Percentiles rank a stretch among this genome's conserved stretches.
Evolutionary conservation across 305 asterid species (phyloP).

Genomic region (Fraxinus floribunda): DNA sequence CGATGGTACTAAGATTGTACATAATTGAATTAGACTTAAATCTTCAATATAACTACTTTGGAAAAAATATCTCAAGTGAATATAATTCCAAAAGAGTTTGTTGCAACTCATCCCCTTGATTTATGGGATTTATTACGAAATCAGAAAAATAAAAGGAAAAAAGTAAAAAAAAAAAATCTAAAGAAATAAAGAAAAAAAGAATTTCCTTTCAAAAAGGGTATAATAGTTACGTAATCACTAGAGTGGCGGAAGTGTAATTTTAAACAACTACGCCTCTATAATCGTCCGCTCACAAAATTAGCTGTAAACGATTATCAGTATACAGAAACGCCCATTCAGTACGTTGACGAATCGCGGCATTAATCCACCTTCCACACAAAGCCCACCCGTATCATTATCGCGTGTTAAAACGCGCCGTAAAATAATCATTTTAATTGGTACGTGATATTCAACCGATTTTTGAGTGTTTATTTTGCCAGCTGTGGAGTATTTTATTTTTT

Average conservation of each 20-base stretch:
- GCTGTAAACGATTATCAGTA: slow-evolving; percentile 32
- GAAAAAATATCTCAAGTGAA: background rate
- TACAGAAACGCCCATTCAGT: background rate
- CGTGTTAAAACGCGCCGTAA: background rate
- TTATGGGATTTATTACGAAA: background rate
- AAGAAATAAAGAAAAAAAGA: background rate
- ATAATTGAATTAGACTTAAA: background rate
- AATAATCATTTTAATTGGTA: background rate
- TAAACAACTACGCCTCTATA: background rate
- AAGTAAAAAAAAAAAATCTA: no score
- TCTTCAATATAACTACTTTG: background rate
- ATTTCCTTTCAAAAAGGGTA: background rate
- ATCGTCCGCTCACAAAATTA: slow-evolving; percentile 12
- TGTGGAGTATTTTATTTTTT: slow-evolving; percentile 3
- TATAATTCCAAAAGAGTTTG: background rate
- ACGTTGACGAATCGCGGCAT: slow-evolving; percentile 49
- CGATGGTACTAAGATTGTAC: background rate
- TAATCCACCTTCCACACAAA: slow-evolving; percentile 7
- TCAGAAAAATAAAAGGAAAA: background rate
- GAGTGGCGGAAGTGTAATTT: slow-evolving; percentile 46
- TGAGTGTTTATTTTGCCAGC: background rate
- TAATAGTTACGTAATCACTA: background rate
- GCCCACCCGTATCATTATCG: background rate
- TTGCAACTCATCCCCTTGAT: background rate
- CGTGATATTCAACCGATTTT: background rate